Percentiles rank a stretch among this genome's conserved stretches.
phyloP scores from a whole-genome alignment of 2,329 filamentous ascomycete species.

The Kalmusia sp. region DNA sequence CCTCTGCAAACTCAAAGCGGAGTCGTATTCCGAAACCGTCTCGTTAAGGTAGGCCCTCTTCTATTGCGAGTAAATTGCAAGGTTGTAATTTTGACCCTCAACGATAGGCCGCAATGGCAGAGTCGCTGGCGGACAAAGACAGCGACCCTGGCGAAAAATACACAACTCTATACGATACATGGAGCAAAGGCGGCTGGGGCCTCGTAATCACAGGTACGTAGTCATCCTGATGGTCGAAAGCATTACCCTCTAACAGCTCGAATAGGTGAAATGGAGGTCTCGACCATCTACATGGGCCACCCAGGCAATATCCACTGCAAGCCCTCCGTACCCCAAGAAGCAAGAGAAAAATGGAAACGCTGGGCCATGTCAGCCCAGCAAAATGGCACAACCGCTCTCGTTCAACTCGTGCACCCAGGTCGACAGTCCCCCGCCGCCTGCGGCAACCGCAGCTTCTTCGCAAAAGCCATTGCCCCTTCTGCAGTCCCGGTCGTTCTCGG shows the following conservation, averaged over 20 bases:
- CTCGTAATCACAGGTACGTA: slow-evolving; percentile 61
- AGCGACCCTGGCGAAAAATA: slow-evolving; percentile 36
- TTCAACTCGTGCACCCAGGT: slow-evolving; percentile 68
- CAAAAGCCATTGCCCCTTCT: slow-evolving; percentile 43
- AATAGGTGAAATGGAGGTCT: slow-evolving; percentile 66
- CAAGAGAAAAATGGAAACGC: slow-evolving; percentile 19
- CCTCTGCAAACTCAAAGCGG: slow-evolving; percentile 34
- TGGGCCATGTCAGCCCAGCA: slow-evolving; percentile 53
- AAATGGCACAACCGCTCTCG: slow-evolving; percentile 65
- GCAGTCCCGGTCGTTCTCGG: slow-evolving; percentile 50
- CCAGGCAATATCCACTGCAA: slow-evolving; percentile 14
- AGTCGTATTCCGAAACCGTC: slow-evolving; percentile 43
- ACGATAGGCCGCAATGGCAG: slow-evolving; percentile 38
- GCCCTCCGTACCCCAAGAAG: slow-evolving; percentile 48
- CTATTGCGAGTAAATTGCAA: slow-evolving; percentile 49
- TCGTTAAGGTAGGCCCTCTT: slow-evolving; percentile 43
- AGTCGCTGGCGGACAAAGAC: slow-evolving; percentile 25
- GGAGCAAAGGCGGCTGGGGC: slow-evolving; percentile 53
- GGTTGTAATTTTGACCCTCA: slow-evolving; percentile 52
- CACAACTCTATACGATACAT: slow-evolving; percentile 57
- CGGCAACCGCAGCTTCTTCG: slow-evolving; percentile 51
- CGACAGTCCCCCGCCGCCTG: slow-evolving; percentile 56
- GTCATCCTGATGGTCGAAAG: too few species aligned
- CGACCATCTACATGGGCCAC: slow-evolving; percentile 61
- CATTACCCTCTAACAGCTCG: background rate